Evolutionary conservation across 2,329 filamentous ascomycete species (phyloP).

Genomic region (Aspergillus novoparasiticus): DNA sequence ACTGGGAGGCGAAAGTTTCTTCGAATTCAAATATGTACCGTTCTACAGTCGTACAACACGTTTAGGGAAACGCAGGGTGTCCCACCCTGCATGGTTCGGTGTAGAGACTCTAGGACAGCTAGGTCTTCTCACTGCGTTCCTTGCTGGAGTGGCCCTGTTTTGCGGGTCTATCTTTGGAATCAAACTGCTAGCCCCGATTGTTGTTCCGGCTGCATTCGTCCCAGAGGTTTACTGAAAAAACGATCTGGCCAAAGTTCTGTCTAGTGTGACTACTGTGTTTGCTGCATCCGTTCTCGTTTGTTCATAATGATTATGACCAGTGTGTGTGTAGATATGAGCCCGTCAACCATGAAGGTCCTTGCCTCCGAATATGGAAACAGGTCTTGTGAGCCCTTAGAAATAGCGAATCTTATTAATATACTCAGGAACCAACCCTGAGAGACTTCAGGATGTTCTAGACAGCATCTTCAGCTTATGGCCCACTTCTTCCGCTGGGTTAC

Average conservation of each 20-base stretch:
- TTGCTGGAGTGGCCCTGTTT: conserved; percentile 12
- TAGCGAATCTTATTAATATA: not conserved
- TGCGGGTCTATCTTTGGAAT: conserved; percentile 11
- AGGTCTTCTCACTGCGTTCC: conserved; percentile 27
- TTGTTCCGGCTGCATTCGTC: not conserved
- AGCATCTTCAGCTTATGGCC: not conserved
- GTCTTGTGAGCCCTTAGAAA: not conserved
- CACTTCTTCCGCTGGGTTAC: not conserved
- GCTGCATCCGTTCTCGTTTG: not conserved
- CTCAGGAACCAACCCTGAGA: not conserved
- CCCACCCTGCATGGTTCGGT: conserved; percentile 24
- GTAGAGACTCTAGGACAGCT: conserved; percentile 30
- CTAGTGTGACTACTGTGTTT: not conserved
- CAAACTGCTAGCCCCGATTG: conserved; percentile 9
- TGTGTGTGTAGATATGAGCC: not conserved
- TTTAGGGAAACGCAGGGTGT: conserved; percentile 27
- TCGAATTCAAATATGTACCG: conserved; percentile 67
- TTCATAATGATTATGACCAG: not conserved
- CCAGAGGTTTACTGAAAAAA: not conserved
- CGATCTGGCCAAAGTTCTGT: not conserved
- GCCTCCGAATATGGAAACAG: not conserved
- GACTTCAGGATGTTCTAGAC: not conserved
- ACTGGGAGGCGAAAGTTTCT: conserved; percentile 63
- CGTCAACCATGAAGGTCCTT: not conserved
- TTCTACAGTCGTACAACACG: conserved; percentile 29